Evolutionary conservation across 2,329 filamentous ascomycete genomes (phyloP).

Genomic region (Drechslerella dactyloides): DNA sequence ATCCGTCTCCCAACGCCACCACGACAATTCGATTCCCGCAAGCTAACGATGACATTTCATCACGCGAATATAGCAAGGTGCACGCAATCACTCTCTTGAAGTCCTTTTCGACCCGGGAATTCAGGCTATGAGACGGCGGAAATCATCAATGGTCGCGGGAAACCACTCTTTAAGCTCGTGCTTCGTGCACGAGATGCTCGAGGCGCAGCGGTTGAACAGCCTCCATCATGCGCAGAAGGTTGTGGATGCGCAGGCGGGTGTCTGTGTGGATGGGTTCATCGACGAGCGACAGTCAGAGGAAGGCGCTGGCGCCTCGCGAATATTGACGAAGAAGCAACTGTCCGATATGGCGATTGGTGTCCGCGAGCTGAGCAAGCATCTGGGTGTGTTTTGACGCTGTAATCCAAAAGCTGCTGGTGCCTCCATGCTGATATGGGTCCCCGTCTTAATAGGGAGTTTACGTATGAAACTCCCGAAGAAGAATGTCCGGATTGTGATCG

Average conservation of each 20-base stretch:
- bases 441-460: conserved; percentile 55
- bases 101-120: conserved; percentile 69
- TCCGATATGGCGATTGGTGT: conserved; percentile 98
- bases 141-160: conserved; percentile 68
- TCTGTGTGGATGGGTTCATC: conserved; percentile 49
- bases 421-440: neutral
- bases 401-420: neutral
- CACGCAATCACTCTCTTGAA: conserved; percentile 55
- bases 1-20: neutral
- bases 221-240: conserved; percentile 59
- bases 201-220: conserved; percentile 61
- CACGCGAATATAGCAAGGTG: conserved; percentile 9
- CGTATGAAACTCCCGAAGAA: conserved; percentile 77
- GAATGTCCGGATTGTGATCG: conserved; percentile 80
- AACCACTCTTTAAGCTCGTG: conserved; percentile 64
- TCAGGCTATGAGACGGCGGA: conserved; percentile 65
- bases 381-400: conserved; percentile 66
- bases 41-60: neutral
- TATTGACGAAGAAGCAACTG: conserved; percentile 91
- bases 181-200: conserved; percentile 70
- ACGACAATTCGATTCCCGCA: neutral
- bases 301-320: conserved; percentile 67
- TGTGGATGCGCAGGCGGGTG: conserved; percentile 30
- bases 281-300: conserved; percentile 59
- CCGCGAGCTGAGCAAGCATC: conserved; percentile 81